A percentile compares a stretch with the other conserved stretches of the same genome.
These are phyloP conservation scores for Guyanaporus albipodus DNA, from an alignment of 768 basidiomycete genomes.

Conservation along the genomic window DNA sequence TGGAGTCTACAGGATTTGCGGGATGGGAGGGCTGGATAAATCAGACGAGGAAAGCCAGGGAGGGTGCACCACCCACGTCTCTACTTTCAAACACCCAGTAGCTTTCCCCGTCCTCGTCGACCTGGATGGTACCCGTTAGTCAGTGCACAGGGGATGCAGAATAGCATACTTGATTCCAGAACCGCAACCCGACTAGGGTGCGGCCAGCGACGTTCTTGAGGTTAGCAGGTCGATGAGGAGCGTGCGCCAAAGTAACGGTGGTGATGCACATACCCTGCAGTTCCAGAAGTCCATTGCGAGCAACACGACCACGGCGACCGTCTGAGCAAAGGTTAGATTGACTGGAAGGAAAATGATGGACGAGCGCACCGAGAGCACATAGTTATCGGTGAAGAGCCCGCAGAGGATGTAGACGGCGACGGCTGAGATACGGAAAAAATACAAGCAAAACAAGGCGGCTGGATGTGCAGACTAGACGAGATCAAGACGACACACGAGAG, in stretches of 20 bases:
- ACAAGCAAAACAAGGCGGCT: slow-evolving; percentile 80
- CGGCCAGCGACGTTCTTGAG: slow-evolving; percentile 87
- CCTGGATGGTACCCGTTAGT: slow-evolving; percentile 39
- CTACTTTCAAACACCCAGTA: slow-evolving; percentile 99
- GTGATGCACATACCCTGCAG: slow-evolving; percentile 69
- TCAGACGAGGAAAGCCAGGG: slow-evolving; percentile 8
- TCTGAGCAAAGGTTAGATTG: slow-evolving; percentile 38
- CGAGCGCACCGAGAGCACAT: slow-evolving; percentile 81
- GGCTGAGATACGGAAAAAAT: slow-evolving; percentile 84
- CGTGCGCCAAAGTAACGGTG: not conserved
- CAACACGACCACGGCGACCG: slow-evolving; percentile 88
- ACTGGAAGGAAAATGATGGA: not conserved
- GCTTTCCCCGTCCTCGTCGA: slow-evolving; percentile 93
- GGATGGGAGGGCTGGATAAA: slow-evolving; percentile 72
- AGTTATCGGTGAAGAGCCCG: slow-evolving; percentile 85
- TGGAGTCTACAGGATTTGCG: slow-evolving; percentile 84
- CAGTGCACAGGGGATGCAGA: not conserved
- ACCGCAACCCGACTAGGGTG: slow-evolving; percentile 89
- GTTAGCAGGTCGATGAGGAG: slow-evolving; percentile 1
- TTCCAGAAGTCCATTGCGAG: slow-evolving; percentile 99
- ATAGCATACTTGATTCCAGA: slow-evolving; percentile 84
- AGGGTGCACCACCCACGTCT: slow-evolving; percentile 57
- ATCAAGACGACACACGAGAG: slow-evolving; percentile 13
- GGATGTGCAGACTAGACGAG: slow-evolving; percentile 71
- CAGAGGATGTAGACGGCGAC: slow-evolving; percentile 91